These are phyloP conservation scores for Quercus aquifolioides DNA, from an alignment of 306 rosid genomes.

Conservation along the genomic window DNA sequence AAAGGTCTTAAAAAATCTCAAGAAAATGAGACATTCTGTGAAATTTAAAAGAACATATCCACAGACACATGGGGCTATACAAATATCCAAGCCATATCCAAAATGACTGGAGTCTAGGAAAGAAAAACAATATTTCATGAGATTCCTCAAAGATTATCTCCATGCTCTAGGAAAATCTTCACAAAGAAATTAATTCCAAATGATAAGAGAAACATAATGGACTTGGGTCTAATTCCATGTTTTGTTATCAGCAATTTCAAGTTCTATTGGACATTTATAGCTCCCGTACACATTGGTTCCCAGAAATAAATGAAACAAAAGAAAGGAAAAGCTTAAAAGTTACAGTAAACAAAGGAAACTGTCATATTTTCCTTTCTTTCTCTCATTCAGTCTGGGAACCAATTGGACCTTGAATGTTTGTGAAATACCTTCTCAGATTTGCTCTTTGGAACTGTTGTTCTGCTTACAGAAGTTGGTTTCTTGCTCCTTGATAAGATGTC, in stretches of 20 bases:
- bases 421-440: constrained; percentile 62
- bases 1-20: not conserved
- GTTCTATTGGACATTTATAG: not conserved
- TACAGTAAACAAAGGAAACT: not conserved
- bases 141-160: not conserved
- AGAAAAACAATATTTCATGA: not conserved
- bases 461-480: constrained; percentile 55
- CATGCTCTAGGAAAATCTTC: not conserved
- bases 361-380: not conserved
- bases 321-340: not conserved
- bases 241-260: not conserved
- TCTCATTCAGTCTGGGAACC: not conserved
- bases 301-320: not conserved
- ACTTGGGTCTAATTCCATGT: not conserved
- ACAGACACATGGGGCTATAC: not conserved
- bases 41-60: not conserved
- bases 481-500: constrained; percentile 54
- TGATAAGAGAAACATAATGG: not conserved
- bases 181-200: not conserved
- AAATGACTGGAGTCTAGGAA: not conserved
- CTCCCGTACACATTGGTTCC: not conserved
- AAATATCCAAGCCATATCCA: not conserved
- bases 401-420: constrained; percentile 12
- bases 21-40: not conserved
- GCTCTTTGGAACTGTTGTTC: constrained; percentile 47